Evolutionary conservation across 2,329 filamentous ascomycete genomes (phyloP), one percentile per base, ranked within the genome.

Genomic region (Cercospora berteroae): DNA sequence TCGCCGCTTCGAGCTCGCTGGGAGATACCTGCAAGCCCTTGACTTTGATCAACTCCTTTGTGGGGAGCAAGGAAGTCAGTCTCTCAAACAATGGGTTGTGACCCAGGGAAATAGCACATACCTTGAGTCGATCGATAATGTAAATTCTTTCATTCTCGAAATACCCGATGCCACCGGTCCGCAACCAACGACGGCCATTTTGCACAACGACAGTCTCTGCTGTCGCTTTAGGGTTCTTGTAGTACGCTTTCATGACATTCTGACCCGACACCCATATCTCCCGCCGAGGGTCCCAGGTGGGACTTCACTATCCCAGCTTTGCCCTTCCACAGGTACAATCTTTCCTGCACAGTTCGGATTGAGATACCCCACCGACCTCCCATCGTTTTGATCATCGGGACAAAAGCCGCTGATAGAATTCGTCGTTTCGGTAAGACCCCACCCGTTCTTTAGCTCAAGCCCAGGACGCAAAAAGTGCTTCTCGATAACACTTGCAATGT

Each of bases 21-120:
- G 74, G 74, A 12, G 73, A 73, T 33, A 75, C 73, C 69, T 75
- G 73, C 25, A 80, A 73, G 0, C 75, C 79, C 62, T 80, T 80
- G 18, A 81, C 79, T 48, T 48, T 48, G 44, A 48, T 48, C 8
- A 48, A 23, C 23, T 48, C 44, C 44, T 48, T 48, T 48, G 36
- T 12, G 3, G 9, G 20, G 18, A 23, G 20, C 44, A 18, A 48
- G 44, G 10, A 23, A 48, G 20, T 48, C 44, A 48, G 44, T 48
- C 44, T 20, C n/a, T 12, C 44, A 23, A 23, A 10, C 8, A 6
- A 23, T 20, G 44, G 44, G 44, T 23, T 5, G 18, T 48, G 4
- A 13, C 4, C 12, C 10, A 5, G 10, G 18, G 20, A 23, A 18
- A 48, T 13, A 48, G 20, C 44, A 48, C 44, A 12, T 48, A 48